These are phyloP conservation scores for Ganoderma leucocontextum DNA, from an alignment of 1,284 basidiomycete species.

Conservation along the genomic window DNA sequence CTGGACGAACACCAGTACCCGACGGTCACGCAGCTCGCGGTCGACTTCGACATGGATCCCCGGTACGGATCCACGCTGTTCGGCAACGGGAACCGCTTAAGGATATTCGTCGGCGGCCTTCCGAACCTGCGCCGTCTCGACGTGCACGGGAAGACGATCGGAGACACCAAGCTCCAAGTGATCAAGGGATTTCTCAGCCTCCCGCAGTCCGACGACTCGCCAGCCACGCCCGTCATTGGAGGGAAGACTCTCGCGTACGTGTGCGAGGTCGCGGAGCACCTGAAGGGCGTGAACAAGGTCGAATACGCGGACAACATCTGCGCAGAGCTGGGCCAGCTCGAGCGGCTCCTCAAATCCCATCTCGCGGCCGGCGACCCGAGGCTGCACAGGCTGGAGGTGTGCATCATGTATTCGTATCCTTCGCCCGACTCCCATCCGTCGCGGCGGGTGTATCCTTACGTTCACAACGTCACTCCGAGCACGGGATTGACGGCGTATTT, in stretches of 20 bases:
- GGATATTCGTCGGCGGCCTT: not conserved
- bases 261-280: not conserved
- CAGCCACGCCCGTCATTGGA: not conserved
- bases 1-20: not conserved
- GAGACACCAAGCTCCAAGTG: not conserved
- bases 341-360: not conserved
- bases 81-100: not conserved
- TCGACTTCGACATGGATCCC: not conserved
- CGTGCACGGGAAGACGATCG: not conserved
- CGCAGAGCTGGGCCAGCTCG: not conserved
- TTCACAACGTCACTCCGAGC: not conserved
- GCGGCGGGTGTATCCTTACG: not conserved
- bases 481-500: not conserved
- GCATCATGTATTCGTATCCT: not conserved
- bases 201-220: not conserved
- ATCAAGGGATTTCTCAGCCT: not conserved
- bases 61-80: not conserved
- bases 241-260: not conserved
- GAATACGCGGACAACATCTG: not conserved
- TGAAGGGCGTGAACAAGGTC: not conserved
- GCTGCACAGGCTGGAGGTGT: not conserved
- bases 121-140: not conserved
- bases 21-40: not conserved
- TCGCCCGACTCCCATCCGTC: not conserved
- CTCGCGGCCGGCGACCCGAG: not conserved